phyloP scores from a whole-genome alignment of 768 basidiomycete species.

The Lentinula edodes region DNA sequence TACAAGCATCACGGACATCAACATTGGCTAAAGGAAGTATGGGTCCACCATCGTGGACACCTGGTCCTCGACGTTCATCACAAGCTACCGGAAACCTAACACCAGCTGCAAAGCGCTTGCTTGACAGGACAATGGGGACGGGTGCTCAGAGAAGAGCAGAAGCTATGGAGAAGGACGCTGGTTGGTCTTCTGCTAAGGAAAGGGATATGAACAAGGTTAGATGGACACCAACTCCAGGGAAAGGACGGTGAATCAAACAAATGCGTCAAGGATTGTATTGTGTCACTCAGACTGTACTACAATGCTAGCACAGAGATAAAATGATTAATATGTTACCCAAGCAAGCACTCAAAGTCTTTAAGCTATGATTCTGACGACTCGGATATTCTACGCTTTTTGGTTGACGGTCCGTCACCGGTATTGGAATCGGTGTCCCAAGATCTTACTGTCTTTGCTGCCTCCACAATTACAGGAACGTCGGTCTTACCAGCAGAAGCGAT shows the following conservation, averaged over 20 bases:
- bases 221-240: slow-evolving; percentile 74
- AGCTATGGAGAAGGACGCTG: slow-evolving; percentile 52
- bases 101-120: slow-evolving; percentile 74
- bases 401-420: slow-evolving; percentile 30
- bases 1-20: slow-evolving; percentile 27
- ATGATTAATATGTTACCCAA: too few species aligned
- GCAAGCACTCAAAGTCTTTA: background rate
- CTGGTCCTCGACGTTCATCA: slow-evolving; percentile 42
- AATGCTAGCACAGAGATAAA: too few species aligned
- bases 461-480: slow-evolving; percentile 12
- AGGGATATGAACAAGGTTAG: slow-evolving; percentile 60
- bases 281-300: background rate
- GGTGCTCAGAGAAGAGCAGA: slow-evolving; percentile 60
- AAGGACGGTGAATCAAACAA: slow-evolving; percentile 7
- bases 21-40: slow-evolving; percentile 47
- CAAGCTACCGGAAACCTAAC: slow-evolving; percentile 74
- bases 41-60: slow-evolving; percentile 79
- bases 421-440: slow-evolving; percentile 12
- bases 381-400: slow-evolving; percentile 57
- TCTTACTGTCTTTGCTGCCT: slow-evolving; percentile 11
- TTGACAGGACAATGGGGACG: slow-evolving; percentile 67
- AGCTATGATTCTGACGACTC: slow-evolving; percentile 7
- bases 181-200: slow-evolving; percentile 57
- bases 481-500: slow-evolving; percentile 15
- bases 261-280: too few species aligned